Evolutionary conservation across 2,329 filamentous ascomycete genomes (phyloP), one percentile per base, ranked within the genome.

Genomic region (Davidsoniella virescens): DNA sequence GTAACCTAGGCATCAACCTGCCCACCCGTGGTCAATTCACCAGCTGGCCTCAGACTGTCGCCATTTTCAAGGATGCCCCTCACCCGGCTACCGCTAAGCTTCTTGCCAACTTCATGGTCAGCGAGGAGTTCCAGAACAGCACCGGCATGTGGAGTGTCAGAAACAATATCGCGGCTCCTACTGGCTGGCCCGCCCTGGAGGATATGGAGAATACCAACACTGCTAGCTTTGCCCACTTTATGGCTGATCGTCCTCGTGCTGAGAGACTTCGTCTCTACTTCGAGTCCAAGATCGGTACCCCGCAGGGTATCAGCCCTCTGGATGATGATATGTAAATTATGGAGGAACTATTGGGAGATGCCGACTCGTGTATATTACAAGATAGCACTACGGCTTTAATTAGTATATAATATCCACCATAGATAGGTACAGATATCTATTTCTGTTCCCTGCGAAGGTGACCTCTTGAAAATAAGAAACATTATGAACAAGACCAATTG

Each of bases 61-160:
- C 64, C 1, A 75, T 76, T 51, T 60, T 70, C 26, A 67, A 65
- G 49, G 60, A 69, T 26, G 69, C 72, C 0, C 68, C 68, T 0
- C 69, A 70, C 46, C 68, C 69, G 0, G 70, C 75, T 57, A 64
- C 64, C 29, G 69, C 72, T 25, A 75, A 73, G 60, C 59, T 75
- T 23, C 63, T 75, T 7, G 64, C 69, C 55, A 69, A 64, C 56
- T 75, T 59, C 56, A 52, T 74, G 5, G 57, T 73, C 9, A 68
- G 63, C 50, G 51, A 59, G 1, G 69, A 70, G 50, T 64, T 55
- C 44, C 67, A 71, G 56, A 49, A 57, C 6, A 44, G 51, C 0
- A 52, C 48, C 3, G 60, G 60, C 3, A 59, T 54, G 5, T 58
- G 65, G 66, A 63, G 62, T 16, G 62, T 65, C 0, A 61, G 65